A percentile compares a stretch with the other conserved stretches of the same genome.
Conservation (phyloP, 139 green algal species). For the Chlorella sp. region DNA sequence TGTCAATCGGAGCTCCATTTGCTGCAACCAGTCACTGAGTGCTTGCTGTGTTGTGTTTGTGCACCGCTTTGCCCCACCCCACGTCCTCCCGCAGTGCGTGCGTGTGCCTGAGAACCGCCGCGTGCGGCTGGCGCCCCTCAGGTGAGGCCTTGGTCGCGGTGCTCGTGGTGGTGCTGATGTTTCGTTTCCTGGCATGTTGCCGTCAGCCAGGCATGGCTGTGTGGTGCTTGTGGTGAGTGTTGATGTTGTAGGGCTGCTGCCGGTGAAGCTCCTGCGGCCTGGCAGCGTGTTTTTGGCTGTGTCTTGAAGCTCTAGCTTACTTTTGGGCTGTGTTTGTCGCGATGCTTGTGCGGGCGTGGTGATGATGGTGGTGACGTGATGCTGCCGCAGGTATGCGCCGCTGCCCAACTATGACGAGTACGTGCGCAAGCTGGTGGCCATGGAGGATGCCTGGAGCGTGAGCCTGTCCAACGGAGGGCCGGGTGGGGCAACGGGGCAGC, state of each 20-base stretch:
- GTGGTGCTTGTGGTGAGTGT: background rate
- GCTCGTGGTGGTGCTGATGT: too few relatives aligned
- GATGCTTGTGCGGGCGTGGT: background rate
- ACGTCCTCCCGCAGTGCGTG: too few relatives aligned
- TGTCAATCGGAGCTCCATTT: background rate
- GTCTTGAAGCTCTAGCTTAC: background rate
- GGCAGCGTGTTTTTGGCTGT: background rate
- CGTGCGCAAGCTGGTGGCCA: background rate
- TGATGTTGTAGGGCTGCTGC: background rate
- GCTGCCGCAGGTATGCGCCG: slow-evolving; percentile 22
- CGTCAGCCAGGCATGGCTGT: background rate
- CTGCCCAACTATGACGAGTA: slow-evolving; percentile 41
- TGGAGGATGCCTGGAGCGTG: background rate
- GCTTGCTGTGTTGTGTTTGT: background rate
- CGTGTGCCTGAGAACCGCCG: slow-evolving; percentile 34
- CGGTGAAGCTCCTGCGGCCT: background rate
- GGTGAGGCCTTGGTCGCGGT: slow-evolving; percentile 3
- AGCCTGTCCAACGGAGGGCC: too few relatives aligned
- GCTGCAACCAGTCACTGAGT: background rate
- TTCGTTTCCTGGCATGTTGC: too few relatives aligned
- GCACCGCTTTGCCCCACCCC: too few relatives aligned
- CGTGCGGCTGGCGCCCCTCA: slow-evolving; percentile 41
- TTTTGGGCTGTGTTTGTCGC: background rate
- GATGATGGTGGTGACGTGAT: background rate
- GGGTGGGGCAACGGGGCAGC: too few relatives aligned